Conservation (phyloP, 2,329 filamentous ascomycete genomes). For the Pseudocercospora musae region DNA sequence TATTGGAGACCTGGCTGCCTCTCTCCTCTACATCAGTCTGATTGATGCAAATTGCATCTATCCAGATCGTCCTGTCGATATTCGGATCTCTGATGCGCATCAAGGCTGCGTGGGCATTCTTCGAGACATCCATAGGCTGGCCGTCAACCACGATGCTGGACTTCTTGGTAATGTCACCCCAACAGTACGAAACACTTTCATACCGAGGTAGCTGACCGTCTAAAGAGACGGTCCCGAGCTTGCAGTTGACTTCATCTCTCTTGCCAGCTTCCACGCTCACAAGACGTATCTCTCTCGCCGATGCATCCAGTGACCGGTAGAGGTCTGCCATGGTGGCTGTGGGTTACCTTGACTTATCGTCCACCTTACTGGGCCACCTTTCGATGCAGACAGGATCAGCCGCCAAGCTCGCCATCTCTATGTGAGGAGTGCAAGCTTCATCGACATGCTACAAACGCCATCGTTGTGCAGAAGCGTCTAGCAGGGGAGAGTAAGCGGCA, state of each 20-base stretch:
- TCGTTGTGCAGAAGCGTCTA: neutral
- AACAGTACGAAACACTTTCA: slow-evolving; percentile 11
- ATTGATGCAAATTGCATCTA: slow-evolving; percentile 13
- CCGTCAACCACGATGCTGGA: neutral
- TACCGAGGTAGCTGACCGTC: neutral
- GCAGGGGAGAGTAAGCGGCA: neutral
- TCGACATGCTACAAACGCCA: neutral
- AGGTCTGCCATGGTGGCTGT: neutral
- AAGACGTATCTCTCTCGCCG: neutral
- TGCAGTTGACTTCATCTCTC: neutral
- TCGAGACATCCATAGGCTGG: neutral
- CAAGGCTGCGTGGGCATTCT: neutral
- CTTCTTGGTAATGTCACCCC: neutral
- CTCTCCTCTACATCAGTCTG: slow-evolving; percentile 5
- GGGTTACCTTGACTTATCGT: neutral
- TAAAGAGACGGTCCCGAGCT: neutral
- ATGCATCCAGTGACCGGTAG: neutral
- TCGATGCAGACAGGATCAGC: neutral
- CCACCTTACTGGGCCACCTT: neutral
- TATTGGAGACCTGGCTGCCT: slow-evolving; percentile 1
- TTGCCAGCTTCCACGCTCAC: neutral
- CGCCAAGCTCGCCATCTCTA: neutral
- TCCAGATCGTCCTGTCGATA: neutral
- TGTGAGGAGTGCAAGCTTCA: neutral
- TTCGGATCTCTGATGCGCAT: neutral